phyloP scores from a whole-genome alignment of 2,329 filamentous ascomycete genomes.

The Pseudophaeomoniella oleicola region DNA sequence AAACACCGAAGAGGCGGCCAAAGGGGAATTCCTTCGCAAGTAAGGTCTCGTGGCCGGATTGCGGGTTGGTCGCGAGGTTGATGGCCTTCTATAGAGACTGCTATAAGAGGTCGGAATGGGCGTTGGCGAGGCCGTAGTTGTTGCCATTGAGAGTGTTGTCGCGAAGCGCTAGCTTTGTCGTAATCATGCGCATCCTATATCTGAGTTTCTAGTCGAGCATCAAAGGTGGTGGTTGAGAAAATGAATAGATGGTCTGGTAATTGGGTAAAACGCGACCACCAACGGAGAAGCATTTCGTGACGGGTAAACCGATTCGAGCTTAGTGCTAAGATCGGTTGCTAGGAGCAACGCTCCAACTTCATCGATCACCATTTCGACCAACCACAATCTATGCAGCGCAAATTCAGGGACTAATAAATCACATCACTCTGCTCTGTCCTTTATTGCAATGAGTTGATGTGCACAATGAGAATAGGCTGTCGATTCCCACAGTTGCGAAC shows the following conservation, averaged over 20 bases:
- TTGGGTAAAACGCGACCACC: not conserved
- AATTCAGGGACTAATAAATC: too few relatives aligned
- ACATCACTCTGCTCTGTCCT: too few relatives aligned
- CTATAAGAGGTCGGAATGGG: constrained; percentile 12
- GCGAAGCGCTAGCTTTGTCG: not conserved
- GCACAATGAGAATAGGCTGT: too few relatives aligned
- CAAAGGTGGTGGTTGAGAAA: not conserved
- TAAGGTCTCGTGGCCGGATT: constrained; percentile 10
- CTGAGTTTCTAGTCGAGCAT: not conserved
- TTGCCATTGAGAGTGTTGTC: not conserved
- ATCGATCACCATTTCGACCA: too few relatives aligned
- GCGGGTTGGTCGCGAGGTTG: constrained; percentile 19
- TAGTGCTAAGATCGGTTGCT: not conserved
- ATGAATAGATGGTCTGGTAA: not conserved
- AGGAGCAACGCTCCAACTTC: not conserved
- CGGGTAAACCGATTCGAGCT: not conserved
- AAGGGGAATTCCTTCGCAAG: constrained; percentile 4
- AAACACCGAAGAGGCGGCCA: constrained; percentile 8
- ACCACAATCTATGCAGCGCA: too few relatives aligned
- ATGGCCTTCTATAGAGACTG: constrained; percentile 19
- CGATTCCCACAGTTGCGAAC: too few relatives aligned
- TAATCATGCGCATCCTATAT: not conserved
- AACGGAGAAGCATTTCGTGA: not conserved
- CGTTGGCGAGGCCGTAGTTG: constrained; percentile 4
- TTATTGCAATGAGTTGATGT: too few relatives aligned